Percentiles rank a stretch among this genome's conserved stretches.
These are phyloP conservation scores for Luzula sylvatica DNA, from an alignment of 176 grass and related monocot species.

Conservation along the genomic window DNA sequence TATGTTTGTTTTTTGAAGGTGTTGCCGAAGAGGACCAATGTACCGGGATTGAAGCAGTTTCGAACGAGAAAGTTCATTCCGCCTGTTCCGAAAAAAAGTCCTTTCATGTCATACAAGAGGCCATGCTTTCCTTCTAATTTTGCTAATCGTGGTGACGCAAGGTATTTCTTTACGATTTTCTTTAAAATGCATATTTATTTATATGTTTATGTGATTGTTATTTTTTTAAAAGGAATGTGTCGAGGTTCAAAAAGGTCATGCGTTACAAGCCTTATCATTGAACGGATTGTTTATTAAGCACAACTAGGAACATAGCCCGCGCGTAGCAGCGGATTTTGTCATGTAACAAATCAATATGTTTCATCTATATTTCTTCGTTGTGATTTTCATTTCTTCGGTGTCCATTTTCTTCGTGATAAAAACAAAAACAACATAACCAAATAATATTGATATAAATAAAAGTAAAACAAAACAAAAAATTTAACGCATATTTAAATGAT, in stretches of 20 bases:
- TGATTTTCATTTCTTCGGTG: too few species aligned
- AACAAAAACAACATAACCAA: too few species aligned
- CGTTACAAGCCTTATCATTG: slow-evolving; percentile 25
- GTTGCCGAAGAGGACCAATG: slow-evolving; percentile 27
- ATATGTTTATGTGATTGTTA: neutral
- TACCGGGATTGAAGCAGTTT: slow-evolving; percentile 30
- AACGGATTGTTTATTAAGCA: neutral
- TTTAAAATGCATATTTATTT: neutral
- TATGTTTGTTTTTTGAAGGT: slow-evolving; percentile 22
- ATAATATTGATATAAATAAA: too few species aligned
- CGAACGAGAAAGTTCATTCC: slow-evolving; percentile 20
- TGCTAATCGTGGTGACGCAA: slow-evolving; percentile 23
- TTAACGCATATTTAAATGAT: too few species aligned
- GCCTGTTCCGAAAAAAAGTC: too few species aligned
- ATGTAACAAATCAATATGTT: too few species aligned
- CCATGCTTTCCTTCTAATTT: slow-evolving; percentile 25
- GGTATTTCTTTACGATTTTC: slow-evolving; percentile 1
- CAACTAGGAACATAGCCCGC: too few species aligned
- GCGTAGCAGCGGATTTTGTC: too few species aligned
- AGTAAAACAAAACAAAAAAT: too few species aligned
- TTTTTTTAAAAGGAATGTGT: slow-evolving; percentile 14
- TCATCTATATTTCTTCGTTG: too few species aligned
- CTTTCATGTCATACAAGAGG: neutral
- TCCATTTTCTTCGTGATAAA: too few species aligned
- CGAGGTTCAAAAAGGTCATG: slow-evolving; percentile 19